These are phyloP conservation scores for button mushroom (Agaricus bisporus) DNA, from an alignment of 768 basidiomycete species.

Conservation along the genomic window DNA sequence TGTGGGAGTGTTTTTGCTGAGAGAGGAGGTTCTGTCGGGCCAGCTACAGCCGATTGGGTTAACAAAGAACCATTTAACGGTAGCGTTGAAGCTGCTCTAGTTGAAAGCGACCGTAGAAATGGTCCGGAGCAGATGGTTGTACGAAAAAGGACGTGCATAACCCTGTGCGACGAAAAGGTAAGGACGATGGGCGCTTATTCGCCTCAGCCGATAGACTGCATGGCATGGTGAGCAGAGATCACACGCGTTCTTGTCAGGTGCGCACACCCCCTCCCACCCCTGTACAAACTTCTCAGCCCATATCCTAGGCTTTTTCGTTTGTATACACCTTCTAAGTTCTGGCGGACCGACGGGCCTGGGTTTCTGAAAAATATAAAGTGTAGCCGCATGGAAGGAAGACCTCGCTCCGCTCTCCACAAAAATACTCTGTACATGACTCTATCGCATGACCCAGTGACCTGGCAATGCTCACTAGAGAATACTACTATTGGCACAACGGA, in stretches of 20 bases:
- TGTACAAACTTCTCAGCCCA: too few species aligned
- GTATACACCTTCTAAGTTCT: background rate
- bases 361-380: background rate
- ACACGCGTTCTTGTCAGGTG: too few species aligned
- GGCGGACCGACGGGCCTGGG: background rate
- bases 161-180: too few species aligned
- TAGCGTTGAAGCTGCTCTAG: background rate
- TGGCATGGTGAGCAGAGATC: too few species aligned
- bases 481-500: background rate
- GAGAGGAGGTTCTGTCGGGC: constrained; percentile 50
- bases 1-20: constrained; percentile 47
- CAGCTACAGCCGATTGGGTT: constrained; percentile 50
- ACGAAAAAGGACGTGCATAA: constrained; percentile 5
- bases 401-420: background rate
- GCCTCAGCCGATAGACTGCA: too few species aligned
- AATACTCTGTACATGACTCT: background rate
- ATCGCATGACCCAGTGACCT: constrained; percentile 1
- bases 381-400: background rate
- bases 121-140: constrained; percentile 6
- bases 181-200: too few species aligned
- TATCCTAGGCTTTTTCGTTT: background rate
- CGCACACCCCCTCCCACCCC: too few species aligned
- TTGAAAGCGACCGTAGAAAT: background rate
- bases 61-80: constrained; percentile 13
- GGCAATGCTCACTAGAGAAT: background rate